These are phyloP conservation scores for Fistulinella staudtii DNA, from an alignment of 1,284 basidiomycete genomes.

Conservation along the genomic window DNA sequence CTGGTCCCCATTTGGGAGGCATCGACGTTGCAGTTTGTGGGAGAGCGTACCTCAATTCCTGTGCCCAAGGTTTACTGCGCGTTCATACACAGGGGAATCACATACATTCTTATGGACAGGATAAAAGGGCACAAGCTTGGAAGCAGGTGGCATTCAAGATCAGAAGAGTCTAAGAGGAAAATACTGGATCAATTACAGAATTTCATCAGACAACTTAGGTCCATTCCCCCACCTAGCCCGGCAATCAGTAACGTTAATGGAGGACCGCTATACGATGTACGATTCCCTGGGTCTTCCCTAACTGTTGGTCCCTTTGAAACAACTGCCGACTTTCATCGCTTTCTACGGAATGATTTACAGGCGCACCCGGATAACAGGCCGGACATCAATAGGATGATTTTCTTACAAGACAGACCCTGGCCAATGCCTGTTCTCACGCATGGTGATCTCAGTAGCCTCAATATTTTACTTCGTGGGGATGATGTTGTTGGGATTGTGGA, in stretches of 20 bases:
- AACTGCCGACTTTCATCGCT: slow-evolving; percentile 1
- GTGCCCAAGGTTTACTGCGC: slow-evolving; percentile 7
- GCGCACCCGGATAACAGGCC: background rate
- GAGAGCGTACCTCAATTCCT: background rate
- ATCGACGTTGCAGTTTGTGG: background rate
- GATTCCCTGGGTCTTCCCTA: background rate
- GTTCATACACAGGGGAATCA: background rate
- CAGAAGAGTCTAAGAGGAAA: background rate
- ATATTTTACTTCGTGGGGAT: background rate
- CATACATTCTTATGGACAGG: slow-evolving; percentile 12
- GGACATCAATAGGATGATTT: background rate
- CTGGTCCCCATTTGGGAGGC: background rate
- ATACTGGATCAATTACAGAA: slow-evolving; percentile 2
- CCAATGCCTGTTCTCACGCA: slow-evolving; percentile 6
- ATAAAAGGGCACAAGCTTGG: background rate
- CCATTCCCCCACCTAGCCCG: background rate
- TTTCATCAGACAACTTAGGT: slow-evolving; percentile 6
- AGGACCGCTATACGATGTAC: background rate
- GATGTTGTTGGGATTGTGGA: slow-evolving; percentile 2
- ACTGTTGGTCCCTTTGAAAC: slow-evolving; percentile 1
- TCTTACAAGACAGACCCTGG: slow-evolving; percentile 1
- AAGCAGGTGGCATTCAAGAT: background rate
- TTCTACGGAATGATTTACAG: background rate
- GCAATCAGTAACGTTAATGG: background rate
- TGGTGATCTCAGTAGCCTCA: slow-evolving; percentile 1